Base-by-base conservation (phyloP, 257 asterid genomes). In the Nicotiana undulata region DNA sequence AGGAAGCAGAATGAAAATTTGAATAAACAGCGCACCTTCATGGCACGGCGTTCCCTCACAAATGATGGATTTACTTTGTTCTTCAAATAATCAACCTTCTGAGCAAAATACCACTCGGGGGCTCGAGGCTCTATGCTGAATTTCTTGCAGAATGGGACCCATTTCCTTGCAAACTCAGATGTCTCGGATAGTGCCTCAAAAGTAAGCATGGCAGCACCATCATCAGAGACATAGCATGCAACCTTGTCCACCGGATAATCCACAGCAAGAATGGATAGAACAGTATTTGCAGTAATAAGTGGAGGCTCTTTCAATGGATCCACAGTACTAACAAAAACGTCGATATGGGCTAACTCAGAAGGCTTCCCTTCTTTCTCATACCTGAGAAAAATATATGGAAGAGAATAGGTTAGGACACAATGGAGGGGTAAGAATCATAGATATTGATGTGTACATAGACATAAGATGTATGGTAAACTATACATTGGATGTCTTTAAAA, bases 61-160 rank as follows among this genome's bases (percentile, higher is more conserved):
- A 94, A 94, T 13, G 87, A 79, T 1, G 98, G 93, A 67, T 94
- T 89, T 5, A 91, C 90, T 80, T 93, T 94, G 87, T 94, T 93
- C 81, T 85, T 92, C 88, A 93, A 85, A 82, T 94, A 94, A 86
- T 94, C 98, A 20, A 93, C 90, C 85, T 90, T 94, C 84, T 84
- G 92, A 80, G 93, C 94, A 80, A 94, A 94, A 83, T 94, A 94
- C 91, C 92, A 91, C 79, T 94, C 98, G 0, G 98, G 98, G 55
- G 97, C 97, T 28, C 97, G 92, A 59, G 98, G 98, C 88, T 94
- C 98, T 13, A 93, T 89, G 55, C 74, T 85, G 77, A 87, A 90
- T 80, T 88, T 94, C 92, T 93, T 93, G 89, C 98, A 93, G 83
- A 94, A 94, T 2, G 98, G 98, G 49, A 94, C 97, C 98, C 98